These are phyloP conservation scores for Globisporangium barbulae DNA, from an alignment of 352 stramenopile species.

Conservation along the genomic window DNA sequence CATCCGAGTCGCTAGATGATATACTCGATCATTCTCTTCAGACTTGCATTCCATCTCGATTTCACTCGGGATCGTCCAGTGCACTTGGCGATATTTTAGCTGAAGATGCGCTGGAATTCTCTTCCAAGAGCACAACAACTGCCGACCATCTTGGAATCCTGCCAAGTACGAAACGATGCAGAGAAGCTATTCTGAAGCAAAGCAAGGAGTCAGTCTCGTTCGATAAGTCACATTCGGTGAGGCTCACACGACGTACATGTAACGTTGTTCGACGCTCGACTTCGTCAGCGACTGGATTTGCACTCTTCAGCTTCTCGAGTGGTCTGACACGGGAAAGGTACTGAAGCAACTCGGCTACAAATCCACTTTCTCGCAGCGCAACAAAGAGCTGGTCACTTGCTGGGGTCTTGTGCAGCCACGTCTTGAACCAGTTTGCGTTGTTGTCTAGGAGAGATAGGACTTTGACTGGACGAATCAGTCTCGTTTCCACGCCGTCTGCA, in stretches of 20 bases:
- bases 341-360: constrained; percentile 39
- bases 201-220: background rate
- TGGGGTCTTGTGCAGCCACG: constrained; percentile 46
- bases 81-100: constrained; percentile 18
- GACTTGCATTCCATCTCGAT: constrained; percentile 16
- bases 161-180: constrained; percentile 27
- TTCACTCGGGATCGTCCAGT: constrained; percentile 15
- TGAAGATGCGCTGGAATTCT: constrained; percentile 24
- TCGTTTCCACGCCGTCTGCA: constrained; percentile 23
- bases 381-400: constrained; percentile 32
- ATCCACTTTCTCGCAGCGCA: constrained; percentile 29
- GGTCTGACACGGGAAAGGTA: constrained; percentile 35
- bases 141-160: constrained; percentile 28
- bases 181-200: constrained; percentile 20
- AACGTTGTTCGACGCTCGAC: constrained; percentile 22
- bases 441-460: constrained; percentile 33
- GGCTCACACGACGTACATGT: constrained; percentile 26
- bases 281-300: constrained; percentile 1
- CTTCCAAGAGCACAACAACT: constrained; percentile 26
- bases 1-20: constrained; percentile 8
- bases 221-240: background rate
- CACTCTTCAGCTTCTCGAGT: constrained; percentile 17
- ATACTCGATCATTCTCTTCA: constrained; percentile 37
- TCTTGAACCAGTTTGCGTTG: constrained; percentile 36
- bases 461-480: constrained; percentile 22